These are phyloP conservation scores for Ambrosiella cleistominuta DNA, from an alignment of 2,329 filamentous ascomycete species.

Conservation along the genomic window DNA sequence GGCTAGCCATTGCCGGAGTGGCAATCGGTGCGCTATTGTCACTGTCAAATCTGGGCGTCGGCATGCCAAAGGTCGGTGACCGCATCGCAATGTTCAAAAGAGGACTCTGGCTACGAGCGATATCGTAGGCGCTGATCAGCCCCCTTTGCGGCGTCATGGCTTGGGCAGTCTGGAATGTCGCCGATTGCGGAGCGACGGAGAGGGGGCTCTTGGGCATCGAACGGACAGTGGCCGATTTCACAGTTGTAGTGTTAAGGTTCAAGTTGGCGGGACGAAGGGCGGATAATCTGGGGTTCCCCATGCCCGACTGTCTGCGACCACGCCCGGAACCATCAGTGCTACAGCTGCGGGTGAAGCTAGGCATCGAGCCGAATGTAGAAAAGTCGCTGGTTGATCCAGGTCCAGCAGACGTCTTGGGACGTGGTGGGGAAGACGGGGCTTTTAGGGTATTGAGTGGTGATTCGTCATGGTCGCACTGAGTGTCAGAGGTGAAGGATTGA, in stretches of 20 bases:
- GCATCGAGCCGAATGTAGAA: neutral
- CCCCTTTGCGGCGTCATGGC: neutral
- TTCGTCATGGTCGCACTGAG: slow-evolving; percentile 15
- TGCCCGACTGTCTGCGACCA: neutral
- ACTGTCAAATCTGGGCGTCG: neutral
- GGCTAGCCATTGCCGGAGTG: slow-evolving; percentile 2
- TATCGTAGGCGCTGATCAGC: neutral
- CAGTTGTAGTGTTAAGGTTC: slow-evolving; percentile 1
- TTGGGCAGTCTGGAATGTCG: slow-evolving; percentile 1
- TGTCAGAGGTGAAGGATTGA: slow-evolving; percentile 31
- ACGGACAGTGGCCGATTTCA: neutral
- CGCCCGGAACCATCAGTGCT: neutral
- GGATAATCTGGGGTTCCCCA: slow-evolving; percentile 1
- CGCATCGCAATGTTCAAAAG: slow-evolving; percentile 6
- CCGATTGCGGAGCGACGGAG: slow-evolving; percentile 3
- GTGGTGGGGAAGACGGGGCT: slow-evolving; percentile 1
- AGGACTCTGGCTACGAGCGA: slow-evolving; percentile 4
- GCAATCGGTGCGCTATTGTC: neutral
- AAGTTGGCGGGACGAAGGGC: slow-evolving; percentile 8
- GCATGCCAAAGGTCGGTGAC: slow-evolving; percentile 8
- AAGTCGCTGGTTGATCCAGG: neutral
- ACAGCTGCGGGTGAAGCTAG: neutral
- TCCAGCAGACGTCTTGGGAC: slow-evolving; percentile 9
- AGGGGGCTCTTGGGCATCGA: slow-evolving; percentile 10
- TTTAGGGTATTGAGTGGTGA: neutral